Base-by-base conservation (phyloP, 805 yeast genomes). In the Pachysolen tannophilus region DNA sequence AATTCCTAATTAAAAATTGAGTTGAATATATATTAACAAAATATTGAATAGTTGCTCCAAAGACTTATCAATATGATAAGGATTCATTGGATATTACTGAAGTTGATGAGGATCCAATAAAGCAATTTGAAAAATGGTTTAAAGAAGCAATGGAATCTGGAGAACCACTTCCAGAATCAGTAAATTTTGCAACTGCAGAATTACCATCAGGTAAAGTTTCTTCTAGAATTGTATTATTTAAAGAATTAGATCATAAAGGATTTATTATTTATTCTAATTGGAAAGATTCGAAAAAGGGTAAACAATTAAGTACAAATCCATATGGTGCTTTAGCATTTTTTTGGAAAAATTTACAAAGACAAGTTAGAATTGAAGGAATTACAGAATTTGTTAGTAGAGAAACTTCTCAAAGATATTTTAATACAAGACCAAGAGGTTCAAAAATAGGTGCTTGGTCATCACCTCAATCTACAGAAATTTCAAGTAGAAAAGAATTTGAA, bases 361-460 rank as follows among this genome's bases (percentile, higher is more conserved):
- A 87, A 59, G 94, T 92, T 4, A 72, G 98, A 42, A 79, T 92
- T 7, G 97, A 92, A 56, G 98, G 98, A 21, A 44, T 62, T 8
- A 77, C 84, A 46, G 94, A 83, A 56, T 72, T 68, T 42, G 82
- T 88, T 28, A 65, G 75, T 19, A 65, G 78, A 39, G 88, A 82
- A 47, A 84, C 82, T 20, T 73, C 85, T 5, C 76, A 80, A 46
- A 66, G 79, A 32, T 92, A 92, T 59, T 92, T 75, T 59, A 69
- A 73, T 34, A 81, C 95, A 0, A 72, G 98, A 52, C 98, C 98
- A 26, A 68, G 95, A 39, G 97, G 94, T 6, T 82, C 95, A 20
- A 78, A 82, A 52, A 77, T 92, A 42, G 97, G 98, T 20, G 98
- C 98, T 0, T 88, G 96, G 95, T 82, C 97, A 0, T 80, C 94